Percentiles rank a stretch among this genome's conserved stretches.
Evolutionary conservation across 495 filamentous ascomycete species (phyloP).

Genomic region (Tricharina praecox): DNA sequence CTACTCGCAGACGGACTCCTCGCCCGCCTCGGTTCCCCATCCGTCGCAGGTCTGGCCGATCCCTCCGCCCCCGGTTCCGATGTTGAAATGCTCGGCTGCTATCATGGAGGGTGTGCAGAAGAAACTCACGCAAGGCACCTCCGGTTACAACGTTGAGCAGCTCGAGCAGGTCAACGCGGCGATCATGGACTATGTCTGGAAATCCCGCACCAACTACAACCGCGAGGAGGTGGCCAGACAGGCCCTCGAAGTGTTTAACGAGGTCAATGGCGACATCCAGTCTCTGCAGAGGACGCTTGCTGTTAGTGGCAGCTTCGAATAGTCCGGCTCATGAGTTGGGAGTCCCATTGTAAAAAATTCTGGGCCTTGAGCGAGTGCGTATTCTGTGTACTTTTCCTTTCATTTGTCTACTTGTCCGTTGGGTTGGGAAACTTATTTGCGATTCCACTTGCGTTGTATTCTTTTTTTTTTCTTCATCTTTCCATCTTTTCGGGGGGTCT

Average conservation of each 20-base stretch:
- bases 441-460: no score
- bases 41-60: neutral
- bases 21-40: neutral
- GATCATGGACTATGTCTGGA: slow-evolving; percentile 81
- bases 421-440: no score
- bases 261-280: slow-evolving; percentile 65
- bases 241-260: slow-evolving; percentile 55
- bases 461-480: neutral
- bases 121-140: slow-evolving; percentile 28
- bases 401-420: no score
- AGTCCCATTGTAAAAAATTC: no score
- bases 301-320: slow-evolving; percentile 13
- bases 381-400: no score
- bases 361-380: no score
- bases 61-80: neutral
- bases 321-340: neutral
- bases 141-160: slow-evolving; percentile 78
- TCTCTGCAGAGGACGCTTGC: slow-evolving; percentile 35
- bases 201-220: slow-evolving; percentile 58
- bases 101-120: slow-evolving; percentile 7
- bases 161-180: slow-evolving; percentile 83
- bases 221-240: slow-evolving; percentile 47
- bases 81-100: neutral
- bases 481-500: neutral
- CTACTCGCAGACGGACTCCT: slow-evolving; percentile 3